Conservation (phyloP, 192 early-diverging fungal species). For the Cetraspora pellucida region DNA sequence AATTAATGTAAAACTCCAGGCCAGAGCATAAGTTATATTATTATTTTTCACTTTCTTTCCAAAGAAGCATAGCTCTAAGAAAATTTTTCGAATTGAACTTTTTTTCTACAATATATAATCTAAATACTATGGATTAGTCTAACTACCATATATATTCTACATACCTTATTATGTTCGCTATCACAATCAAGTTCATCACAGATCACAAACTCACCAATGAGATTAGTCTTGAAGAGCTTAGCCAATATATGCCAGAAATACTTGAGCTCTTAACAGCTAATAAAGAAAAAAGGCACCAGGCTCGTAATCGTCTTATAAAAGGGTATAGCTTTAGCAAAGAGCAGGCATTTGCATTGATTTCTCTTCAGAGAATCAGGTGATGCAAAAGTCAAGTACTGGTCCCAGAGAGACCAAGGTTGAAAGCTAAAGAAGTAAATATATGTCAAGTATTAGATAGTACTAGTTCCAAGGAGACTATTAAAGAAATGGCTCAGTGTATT, state of each 20-base stretch:
- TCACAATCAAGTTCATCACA: conserved; percentile 9
- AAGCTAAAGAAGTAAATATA: background rate
- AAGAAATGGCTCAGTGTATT: conserved; percentile 17
- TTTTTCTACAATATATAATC: background rate
- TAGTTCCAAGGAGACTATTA: conserved; percentile 1
- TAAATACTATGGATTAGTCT: conserved; percentile 2
- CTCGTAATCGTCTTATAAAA: too few species aligned
- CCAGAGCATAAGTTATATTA: background rate
- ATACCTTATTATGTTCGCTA: conserved; percentile 1
- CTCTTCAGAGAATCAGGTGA: background rate
- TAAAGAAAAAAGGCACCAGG: too few species aligned
- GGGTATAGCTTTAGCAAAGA: too few species aligned
- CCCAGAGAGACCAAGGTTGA: too few species aligned
- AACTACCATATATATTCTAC: background rate
- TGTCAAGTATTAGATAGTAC: background rate
- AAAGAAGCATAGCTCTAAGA: too few species aligned
- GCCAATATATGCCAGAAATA: background rate
- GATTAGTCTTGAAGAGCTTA: conserved; percentile 3
- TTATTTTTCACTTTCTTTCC: background rate
- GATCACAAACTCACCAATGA: conserved; percentile 1
- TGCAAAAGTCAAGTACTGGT: background rate
- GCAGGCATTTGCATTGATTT: too few species aligned
- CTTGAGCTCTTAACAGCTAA: too few species aligned
- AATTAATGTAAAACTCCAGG: background rate
- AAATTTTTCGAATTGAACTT: conserved; percentile 17